Evolutionary conservation across 768 basidiomycete species (phyloP), one percentile per base, ranked within the genome.

Genomic region (Leccinum subtestaceum): DNA sequence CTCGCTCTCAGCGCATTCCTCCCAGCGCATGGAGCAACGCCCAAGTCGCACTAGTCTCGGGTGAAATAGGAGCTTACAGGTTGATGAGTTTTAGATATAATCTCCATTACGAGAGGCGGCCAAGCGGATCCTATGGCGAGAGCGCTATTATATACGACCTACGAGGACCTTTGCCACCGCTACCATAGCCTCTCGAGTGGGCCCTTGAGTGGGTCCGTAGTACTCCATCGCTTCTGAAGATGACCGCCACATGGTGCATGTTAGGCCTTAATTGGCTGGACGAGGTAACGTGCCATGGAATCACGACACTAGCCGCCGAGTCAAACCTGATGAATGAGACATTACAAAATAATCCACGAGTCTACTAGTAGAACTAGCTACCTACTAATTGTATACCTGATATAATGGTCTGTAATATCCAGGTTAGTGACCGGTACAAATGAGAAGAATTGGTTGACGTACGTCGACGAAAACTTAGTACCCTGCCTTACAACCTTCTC

Each of bases 401-500:
- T 95, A 95, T 63, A 95, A 74, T 32, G 93, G 93, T 60, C 91
- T 93, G 69, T 23, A 62, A 52, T 34, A 64, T 60, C 34, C 29
- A 53, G 47, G 43, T 58, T 32, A 65, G 61, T 19, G 17, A 2
- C 31, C 36, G 34, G 43, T 7, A 13, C 1, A 17, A 19, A 13
- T 46, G 12, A 38, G 21, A 21, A 53, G 19, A 57, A n/a, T 46
- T 50, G 48, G 40, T n/a, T 10, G 55, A 63, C 91, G 60, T 81
- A 93, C 85, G 97, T 98, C 83, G 87, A 90, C 2, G 95, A 97
- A 78, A 98, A 99, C 77, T 98, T 98, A 67, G 91, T 94, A 27
- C 95, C 95, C 76, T 98, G 95, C 67, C 93, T 83, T 43, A 98
- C 94, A 58, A 99, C 97, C 77, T 98, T 98, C 80, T 99, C 97